Evolutionary conservation across 352 stramenopile genomes (phyloP), one percentile per base, ranked within the genome.

Genomic region (Phytophthora pinifolia): DNA sequence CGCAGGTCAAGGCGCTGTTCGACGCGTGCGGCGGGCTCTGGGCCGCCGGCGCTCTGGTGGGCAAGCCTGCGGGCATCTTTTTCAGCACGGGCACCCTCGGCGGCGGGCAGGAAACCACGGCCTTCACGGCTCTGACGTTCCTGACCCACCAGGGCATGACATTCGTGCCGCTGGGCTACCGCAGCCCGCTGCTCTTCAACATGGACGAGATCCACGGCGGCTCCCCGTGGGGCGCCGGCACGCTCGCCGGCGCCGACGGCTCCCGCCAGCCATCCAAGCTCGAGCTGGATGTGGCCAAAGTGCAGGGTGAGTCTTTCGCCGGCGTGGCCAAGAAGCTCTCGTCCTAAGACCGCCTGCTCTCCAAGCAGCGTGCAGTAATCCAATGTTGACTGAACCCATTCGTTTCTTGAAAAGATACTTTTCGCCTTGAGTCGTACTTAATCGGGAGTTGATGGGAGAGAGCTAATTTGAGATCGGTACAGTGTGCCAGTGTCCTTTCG

Each of bases 1-100:
- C 92, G 13, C 92, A 98, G 72, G 72, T 98, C 29, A 96, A 96
- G 82, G 67, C 77, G n/a, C 75, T 97, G 25, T 89, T 96, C 34
- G 90, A 98, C 71, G 60, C 77, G 13, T 92, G 72, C 22, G 89
- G 89, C n/a, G 66, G 69, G 6, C 80, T 97, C 15, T 97, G 89
- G 91, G 64, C 79, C 39, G 57, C 53, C n/a, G 89, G 91, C 36
- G 79, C 61, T 2, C 75, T 97, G 14, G 69, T 91, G 3, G 88
- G 87, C 54, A 98, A 97, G 70, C 77, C 92, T 0, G 83, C 79
- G 4, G 88, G 86, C 27, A 82, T 92, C 49, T 97, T 98, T 70
- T 86, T 94, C 61, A 88, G 69, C 54, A 95, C 85, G 31, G 86
- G 72, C 31, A 89, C 73, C 0, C 70, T 79, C 30, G 83, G 73